phyloP scores from a whole-genome alignment of 768 basidiomycete genomes.

The Terana coerulea region DNA sequence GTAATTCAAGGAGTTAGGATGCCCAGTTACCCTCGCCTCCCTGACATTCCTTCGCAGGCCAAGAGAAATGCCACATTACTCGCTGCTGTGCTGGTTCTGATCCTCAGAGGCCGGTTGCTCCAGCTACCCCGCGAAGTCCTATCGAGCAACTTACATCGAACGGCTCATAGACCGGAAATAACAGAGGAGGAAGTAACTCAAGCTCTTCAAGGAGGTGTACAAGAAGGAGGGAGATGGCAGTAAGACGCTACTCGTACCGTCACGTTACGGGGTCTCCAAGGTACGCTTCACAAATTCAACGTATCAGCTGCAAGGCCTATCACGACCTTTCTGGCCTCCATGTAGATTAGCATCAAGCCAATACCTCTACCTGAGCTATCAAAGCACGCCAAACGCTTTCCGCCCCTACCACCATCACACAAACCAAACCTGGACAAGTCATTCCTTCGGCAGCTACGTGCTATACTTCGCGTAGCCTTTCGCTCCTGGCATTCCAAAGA shows the following conservation, averaged over 20 bases:
- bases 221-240: conserved; percentile 52
- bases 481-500: conserved; percentile 66
- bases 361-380: conserved; percentile 47
- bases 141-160: not conserved
- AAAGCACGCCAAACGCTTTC: conserved; percentile 57
- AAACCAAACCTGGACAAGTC: conserved; percentile 68
- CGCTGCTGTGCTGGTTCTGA: conserved; percentile 1
- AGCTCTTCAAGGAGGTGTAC: conserved; percentile 62
- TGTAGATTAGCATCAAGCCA: conserved; percentile 42
- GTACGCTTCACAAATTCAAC: conserved; percentile 32
- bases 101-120: conserved; percentile 9
- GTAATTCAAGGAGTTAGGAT: no score
- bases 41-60: not conserved
- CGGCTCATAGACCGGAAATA: not conserved
- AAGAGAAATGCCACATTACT: conserved; percentile 7
- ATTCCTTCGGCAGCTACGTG: conserved; percentile 69
- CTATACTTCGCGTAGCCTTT: conserved; percentile 72
- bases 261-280: conserved; percentile 59
- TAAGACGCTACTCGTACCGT: conserved; percentile 64
- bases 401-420: conserved; percentile 41
- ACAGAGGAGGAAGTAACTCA: conserved; percentile 37
- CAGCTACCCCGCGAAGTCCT: conserved; percentile 6
- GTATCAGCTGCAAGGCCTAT: not conserved
- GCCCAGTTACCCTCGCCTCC: not conserved
- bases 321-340: not conserved